A percentile compares a stretch with the other conserved stretches of the same genome.
These are phyloP conservation scores for Citeromyces nyonsensis DNA, from an alignment of 805 yeast genomes.

Conservation along the genomic window DNA sequence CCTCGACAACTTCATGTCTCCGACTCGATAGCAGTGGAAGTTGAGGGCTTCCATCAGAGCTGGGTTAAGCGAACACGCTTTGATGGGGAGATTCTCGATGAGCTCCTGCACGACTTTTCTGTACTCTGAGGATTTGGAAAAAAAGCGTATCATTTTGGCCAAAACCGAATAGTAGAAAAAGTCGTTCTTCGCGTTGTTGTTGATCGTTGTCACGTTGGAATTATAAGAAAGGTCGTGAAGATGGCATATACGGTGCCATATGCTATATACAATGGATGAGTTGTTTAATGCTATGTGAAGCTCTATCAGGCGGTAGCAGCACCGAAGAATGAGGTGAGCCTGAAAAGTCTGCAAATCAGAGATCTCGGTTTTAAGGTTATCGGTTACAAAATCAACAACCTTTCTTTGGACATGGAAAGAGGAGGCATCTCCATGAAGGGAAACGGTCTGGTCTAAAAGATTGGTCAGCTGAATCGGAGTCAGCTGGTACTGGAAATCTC, in stretches of 20 bases:
- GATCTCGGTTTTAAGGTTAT: constrained; percentile 1
- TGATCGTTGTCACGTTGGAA: constrained; percentile 8
- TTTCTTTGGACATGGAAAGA: not conserved
- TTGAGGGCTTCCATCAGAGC: constrained; percentile 15
- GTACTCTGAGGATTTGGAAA: constrained; percentile 15
- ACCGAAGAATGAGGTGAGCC: not conserved
- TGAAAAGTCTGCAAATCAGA: constrained; percentile 1
- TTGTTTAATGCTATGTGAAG: constrained; percentile 10
- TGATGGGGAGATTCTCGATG: constrained; percentile 14
- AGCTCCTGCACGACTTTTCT: constrained; percentile 10
- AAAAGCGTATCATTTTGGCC: constrained; percentile 10
- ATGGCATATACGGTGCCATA: constrained; percentile 13
- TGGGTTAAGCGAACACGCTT: constrained; percentile 16
- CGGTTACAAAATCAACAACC: constrained; percentile 1
- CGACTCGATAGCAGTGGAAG: constrained; percentile 12
- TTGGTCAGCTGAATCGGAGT: constrained; percentile 1
- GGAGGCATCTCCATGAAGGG: constrained; percentile 1
- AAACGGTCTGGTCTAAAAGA: constrained; percentile 1
- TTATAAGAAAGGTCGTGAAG: constrained; percentile 14
- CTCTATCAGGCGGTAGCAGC: constrained; percentile 10
- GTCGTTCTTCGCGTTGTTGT: constrained; percentile 12
- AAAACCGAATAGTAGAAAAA: constrained; percentile 9
- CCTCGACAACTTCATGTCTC: constrained; percentile 10
- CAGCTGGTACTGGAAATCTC: constrained; percentile 1
- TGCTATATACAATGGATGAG: constrained; percentile 9